Conservation (phyloP, 1,139 yeast species). For the Scheffersomyces illinoinensis region DNA sequence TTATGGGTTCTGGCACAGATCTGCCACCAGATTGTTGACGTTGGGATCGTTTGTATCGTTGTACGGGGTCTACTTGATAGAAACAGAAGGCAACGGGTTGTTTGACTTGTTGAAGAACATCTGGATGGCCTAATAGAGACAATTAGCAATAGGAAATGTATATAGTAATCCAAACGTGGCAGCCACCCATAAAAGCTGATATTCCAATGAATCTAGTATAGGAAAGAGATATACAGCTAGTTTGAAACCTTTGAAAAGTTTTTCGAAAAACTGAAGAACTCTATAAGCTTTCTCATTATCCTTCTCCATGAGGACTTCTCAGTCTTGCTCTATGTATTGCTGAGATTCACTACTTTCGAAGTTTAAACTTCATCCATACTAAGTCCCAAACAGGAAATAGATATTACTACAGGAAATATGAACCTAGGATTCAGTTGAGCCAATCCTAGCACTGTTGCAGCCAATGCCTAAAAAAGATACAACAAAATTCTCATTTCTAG, state of each 20-base stretch:
- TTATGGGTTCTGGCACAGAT: constrained; percentile 69
- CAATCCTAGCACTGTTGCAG: background rate
- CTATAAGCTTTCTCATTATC: background rate
- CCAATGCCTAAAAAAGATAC: background rate
- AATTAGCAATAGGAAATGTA: background rate
- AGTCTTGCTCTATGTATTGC: background rate
- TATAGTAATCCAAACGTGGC: background rate
- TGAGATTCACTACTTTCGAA: background rate
- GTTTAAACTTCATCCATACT: background rate
- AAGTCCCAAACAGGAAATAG: background rate
- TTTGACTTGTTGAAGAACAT: constrained; percentile 45
- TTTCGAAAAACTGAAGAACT: no score
- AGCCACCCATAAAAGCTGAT: background rate
- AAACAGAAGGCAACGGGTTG: constrained; percentile 66
- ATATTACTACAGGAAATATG: background rate
- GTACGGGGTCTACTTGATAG: constrained; percentile 81
- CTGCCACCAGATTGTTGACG: constrained; percentile 64
- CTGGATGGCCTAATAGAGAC: constrained; percentile 33
- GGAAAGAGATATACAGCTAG: background rate
- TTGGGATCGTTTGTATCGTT: constrained; percentile 71
- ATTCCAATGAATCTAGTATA: background rate
- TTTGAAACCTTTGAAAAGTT: background rate
- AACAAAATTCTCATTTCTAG: background rate
- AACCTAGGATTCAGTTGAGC: background rate
- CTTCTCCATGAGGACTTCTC: background rate